These are phyloP conservation scores for Termitomyces sp. DNA, from an alignment of 768 basidiomycete species.

Conservation along the genomic window DNA sequence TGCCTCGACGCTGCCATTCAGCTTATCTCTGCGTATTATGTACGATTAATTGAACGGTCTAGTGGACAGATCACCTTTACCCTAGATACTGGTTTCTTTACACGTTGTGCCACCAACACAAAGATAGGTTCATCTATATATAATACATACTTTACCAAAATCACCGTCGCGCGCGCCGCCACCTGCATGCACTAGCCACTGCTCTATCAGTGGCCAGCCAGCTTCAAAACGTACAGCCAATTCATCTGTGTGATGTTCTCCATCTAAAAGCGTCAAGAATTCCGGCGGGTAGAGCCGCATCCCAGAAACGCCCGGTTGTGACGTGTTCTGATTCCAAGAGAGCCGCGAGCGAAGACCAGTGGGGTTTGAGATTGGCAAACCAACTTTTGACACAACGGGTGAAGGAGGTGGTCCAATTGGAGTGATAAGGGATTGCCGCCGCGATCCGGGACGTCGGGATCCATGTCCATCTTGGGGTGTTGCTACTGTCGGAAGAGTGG, in stretches of 20 bases:
- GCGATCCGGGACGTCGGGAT: conserved; percentile 27
- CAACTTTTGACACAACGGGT: conserved; percentile 49
- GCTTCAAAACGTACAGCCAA: conserved; percentile 78
- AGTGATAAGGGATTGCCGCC: conserved; percentile 37
- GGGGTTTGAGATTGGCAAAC: conserved; percentile 4
- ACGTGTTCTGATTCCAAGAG: conserved; percentile 16
- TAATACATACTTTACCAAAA: conserved; percentile 72
- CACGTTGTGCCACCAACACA: neutral
- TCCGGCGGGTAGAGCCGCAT: conserved; percentile 48
- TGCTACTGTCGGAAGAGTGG: conserved; percentile 9
- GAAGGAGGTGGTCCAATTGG: conserved; percentile 47
- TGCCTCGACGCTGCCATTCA: conserved; percentile 86
- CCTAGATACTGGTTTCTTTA: neutral
- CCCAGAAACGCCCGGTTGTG: conserved; percentile 13
- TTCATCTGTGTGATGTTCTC: conserved; percentile 91
- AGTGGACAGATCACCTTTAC: neutral
- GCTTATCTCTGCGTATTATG: conserved; percentile 61
- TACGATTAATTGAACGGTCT: conserved; percentile 32
- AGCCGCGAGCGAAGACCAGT: conserved; percentile 11
- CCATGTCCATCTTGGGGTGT: conserved; percentile 13
- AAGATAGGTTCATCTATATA: conserved; percentile 65
- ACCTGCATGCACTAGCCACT: conserved; percentile 63
- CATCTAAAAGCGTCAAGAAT: conserved; percentile 66
- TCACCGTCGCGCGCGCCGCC: conserved; percentile 61
- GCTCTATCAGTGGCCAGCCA: conserved; percentile 78